phyloP scores from a whole-genome alignment of 208 protist species.

The Strigomonas galati region DNA sequence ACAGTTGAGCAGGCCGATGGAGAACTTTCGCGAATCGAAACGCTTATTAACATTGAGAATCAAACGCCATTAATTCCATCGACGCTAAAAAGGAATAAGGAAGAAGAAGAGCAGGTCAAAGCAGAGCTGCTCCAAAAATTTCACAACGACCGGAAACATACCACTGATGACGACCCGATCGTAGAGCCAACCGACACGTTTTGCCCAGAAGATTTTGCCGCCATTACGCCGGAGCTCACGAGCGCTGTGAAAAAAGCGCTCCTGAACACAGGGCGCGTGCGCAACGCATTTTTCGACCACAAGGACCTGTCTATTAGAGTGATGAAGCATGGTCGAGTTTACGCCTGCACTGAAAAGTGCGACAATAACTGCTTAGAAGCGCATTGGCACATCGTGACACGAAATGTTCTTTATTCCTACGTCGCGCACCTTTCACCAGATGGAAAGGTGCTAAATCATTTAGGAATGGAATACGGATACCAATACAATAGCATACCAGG shows the following conservation, averaged over 20 bases:
- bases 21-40: slow-evolving; percentile 51
- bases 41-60: slow-evolving; percentile 22
- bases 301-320: slow-evolving; percentile 51
- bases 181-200: slow-evolving; percentile 13
- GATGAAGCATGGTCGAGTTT: slow-evolving; percentile 73
- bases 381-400: slow-evolving; percentile 79
- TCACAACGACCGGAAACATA: not conserved
- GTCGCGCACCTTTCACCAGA: slow-evolving; percentile 70
- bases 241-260: slow-evolving; percentile 51
- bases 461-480: slow-evolving; percentile 78
- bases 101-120: slow-evolving; percentile 8
- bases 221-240: slow-evolving; percentile 26
- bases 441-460: slow-evolving; percentile 48
- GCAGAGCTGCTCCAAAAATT: slow-evolving; percentile 1
- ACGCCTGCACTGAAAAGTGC: slow-evolving; percentile 73
- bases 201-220: slow-evolving; percentile 37
- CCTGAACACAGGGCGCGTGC: slow-evolving; percentile 64
- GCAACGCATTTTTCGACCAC: slow-evolving; percentile 81
- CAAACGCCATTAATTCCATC: slow-evolving; percentile 5
- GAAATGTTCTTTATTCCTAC: slow-evolving; percentile 70
- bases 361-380: slow-evolving; percentile 54
- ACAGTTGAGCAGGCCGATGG: slow-evolving; percentile 37
- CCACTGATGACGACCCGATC: not conserved
- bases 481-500: slow-evolving; percentile 87
- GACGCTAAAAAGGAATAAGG: not conserved